Evolutionary conservation across 2,329 filamentous ascomycete genomes (phyloP).

Genomic region (Phyllosticta citrichinensis): DNA sequence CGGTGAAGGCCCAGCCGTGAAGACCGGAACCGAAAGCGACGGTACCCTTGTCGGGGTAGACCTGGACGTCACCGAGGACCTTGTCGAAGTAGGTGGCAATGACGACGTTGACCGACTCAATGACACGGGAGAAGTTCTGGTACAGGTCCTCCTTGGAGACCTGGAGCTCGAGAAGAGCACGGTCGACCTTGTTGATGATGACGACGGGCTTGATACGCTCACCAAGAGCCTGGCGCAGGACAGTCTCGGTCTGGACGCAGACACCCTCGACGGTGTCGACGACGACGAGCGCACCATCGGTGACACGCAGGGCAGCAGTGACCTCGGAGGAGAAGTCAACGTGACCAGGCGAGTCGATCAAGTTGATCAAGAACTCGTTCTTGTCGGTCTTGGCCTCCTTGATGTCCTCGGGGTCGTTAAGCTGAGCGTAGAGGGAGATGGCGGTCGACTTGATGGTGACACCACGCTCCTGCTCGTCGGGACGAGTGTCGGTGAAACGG

Average conservation of each 20-base stretch:
- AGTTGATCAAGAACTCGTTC: conserved; percentile 98
- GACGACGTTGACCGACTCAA: conserved; percentile 99
- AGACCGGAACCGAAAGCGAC: conserved; percentile 99
- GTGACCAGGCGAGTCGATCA: conserved; percentile 99
- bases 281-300: conserved; percentile 97
- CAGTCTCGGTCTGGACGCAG: conserved; percentile 99
- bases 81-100: conserved; percentile 99
- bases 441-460: conserved; percentile 99
- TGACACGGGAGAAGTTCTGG: conserved; percentile 98
- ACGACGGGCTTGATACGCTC: conserved; percentile 99
- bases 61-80: conserved; percentile 91
- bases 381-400: conserved; percentile 75
- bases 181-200: conserved; percentile 99
- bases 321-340: conserved; percentile 99
- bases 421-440: conserved; percentile 90
- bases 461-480: conserved; percentile 98
- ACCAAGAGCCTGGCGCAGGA: conserved; percentile 95
- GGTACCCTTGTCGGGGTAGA: conserved; percentile 95
- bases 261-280: conserved; percentile 99
- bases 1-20: conserved; percentile 98
- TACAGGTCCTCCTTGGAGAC: conserved; percentile 98
- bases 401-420: conserved; percentile 72
- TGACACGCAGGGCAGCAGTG: conserved; percentile 98
- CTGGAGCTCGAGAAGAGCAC: conserved; percentile 97
- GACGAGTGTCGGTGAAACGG: conserved; percentile 92